A percentile compares a stretch with the other conserved stretches of the same genome.
Conservation (phyloP, 768 basidiomycete genomes). For the Psilocybe cubensis region DNA sequence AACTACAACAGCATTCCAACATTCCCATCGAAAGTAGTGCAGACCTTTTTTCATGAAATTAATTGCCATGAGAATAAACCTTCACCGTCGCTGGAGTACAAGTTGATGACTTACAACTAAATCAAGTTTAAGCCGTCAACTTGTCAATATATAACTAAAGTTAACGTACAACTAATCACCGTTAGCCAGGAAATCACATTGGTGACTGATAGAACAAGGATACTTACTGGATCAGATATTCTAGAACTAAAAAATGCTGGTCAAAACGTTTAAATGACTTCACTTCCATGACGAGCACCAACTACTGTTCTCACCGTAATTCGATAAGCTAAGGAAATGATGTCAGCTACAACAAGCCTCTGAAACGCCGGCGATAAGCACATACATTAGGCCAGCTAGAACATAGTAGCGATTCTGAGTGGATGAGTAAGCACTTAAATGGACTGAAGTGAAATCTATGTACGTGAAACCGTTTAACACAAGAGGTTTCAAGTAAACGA, state of each 20-base stretch:
- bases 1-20: not conserved
- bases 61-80: not conserved
- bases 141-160: not conserved
- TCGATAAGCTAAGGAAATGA: not conserved
- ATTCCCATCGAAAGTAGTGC: constrained; percentile 2
- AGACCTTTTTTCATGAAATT: not conserved
- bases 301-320: not conserved
- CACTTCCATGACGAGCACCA: not conserved
- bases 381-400: not conserved
- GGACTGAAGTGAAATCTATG: not conserved
- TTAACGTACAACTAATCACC: not conserved
- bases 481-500: no score
- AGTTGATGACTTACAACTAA: not conserved
- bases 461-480: no score
- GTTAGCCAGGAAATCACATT: not conserved
- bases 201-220: not conserved
- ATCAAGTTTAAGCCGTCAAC: not conserved
- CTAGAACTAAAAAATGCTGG: not conserved
- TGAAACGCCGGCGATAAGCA: not conserved
- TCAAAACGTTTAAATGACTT: no score
- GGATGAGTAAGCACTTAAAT: not conserved
- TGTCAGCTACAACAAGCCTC: no score
- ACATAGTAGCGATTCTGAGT: not conserved
- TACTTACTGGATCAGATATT: not conserved
- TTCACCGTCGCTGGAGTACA: not conserved